A percentile compares a stretch with the other conserved stretches of the same genome.
Conservation (phyloP, 2,329 filamentous ascomycete genomes). For the Xylaria sp. region DNA sequence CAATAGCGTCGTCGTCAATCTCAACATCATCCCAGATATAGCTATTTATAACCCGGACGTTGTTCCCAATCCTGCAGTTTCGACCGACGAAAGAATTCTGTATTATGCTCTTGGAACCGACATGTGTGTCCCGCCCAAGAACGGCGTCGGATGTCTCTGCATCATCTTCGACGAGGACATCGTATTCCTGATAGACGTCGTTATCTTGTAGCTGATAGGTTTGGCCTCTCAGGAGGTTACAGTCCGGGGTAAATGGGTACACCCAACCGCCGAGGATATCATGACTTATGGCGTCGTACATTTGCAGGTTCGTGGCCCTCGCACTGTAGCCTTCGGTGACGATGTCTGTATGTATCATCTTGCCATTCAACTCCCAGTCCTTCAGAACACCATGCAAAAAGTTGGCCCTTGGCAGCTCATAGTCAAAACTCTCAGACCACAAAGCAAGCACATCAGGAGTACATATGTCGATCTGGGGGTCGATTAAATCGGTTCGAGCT, state of each 20-base stretch:
- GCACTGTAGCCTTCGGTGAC: conserved; percentile 86
- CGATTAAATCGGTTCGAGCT: conserved; percentile 86
- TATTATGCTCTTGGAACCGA: conserved; percentile 78
- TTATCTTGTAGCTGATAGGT: conserved; percentile 77
- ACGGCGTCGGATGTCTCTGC: conserved; percentile 77
- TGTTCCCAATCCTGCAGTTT: conserved; percentile 85
- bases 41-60: conserved; percentile 80
- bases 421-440: conserved; percentile 98
- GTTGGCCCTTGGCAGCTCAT: conserved; percentile 87
- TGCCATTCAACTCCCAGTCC: conserved; percentile 96
- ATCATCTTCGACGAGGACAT: conserved; percentile 78
- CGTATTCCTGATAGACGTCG: conserved; percentile 81
- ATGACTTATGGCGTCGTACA: conserved; percentile 88
- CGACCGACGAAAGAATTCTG: conserved; percentile 83
- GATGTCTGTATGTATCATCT: conserved; percentile 94
- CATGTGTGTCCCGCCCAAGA: conserved; percentile 78
- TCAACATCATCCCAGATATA: conserved; percentile 89
- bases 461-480: conserved; percentile 96
- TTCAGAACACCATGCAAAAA: conserved; percentile 94
- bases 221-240: conserved; percentile 82
- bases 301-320: conserved; percentile 83
- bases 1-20: conserved; percentile 77
- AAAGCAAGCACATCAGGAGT: conserved; percentile 93
- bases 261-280: conserved; percentile 90
- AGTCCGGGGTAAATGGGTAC: conserved; percentile 89